Percentiles rank a stretch among this genome's conserved stretches.
These are phyloP conservation scores for Cokeromyces recurvatus DNA, from an alignment of 371 early-diverging fungal genomes.

Conservation along the genomic window DNA sequence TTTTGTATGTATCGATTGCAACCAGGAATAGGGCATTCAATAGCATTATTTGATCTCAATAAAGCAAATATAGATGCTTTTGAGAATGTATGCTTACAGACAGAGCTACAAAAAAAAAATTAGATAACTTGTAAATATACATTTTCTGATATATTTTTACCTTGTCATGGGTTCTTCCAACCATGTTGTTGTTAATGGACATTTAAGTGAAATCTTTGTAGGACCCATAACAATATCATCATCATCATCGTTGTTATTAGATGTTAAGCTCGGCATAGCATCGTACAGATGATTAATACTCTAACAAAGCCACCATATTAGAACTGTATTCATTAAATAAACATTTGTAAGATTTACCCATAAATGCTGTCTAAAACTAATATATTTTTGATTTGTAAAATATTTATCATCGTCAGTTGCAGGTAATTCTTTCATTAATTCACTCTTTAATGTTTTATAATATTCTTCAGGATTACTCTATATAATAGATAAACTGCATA, in stretches of 20 bases:
- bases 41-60: not conserved
- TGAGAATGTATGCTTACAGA: conserved; percentile 37
- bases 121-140: not conserved
- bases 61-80: conserved; percentile 19
- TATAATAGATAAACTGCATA: not conserved
- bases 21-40: conserved; percentile 33
- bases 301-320: conserved; percentile 6
- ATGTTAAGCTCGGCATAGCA: conserved; percentile 21
- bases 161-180: conserved; percentile 33
- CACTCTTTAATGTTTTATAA: not conserved
- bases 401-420: conserved; percentile 5
- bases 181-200: conserved; percentile 35
- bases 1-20: conserved; percentile 1
- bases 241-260: conserved; percentile 12
- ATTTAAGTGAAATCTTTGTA: conserved; percentile 29
- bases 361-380: conserved; percentile 12
- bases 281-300: conserved; percentile 33
- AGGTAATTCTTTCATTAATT: not conserved
- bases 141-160: not conserved
- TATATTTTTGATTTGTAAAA: not conserved
- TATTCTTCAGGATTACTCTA: conserved; percentile 10
- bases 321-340: not conserved
- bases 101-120: not conserved
- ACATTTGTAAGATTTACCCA: conserved; percentile 17
- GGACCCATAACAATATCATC: conserved; percentile 35